Base-by-base conservation (phyloP, 1,139 yeast species). In the Kodamaea alishanica region DNA sequence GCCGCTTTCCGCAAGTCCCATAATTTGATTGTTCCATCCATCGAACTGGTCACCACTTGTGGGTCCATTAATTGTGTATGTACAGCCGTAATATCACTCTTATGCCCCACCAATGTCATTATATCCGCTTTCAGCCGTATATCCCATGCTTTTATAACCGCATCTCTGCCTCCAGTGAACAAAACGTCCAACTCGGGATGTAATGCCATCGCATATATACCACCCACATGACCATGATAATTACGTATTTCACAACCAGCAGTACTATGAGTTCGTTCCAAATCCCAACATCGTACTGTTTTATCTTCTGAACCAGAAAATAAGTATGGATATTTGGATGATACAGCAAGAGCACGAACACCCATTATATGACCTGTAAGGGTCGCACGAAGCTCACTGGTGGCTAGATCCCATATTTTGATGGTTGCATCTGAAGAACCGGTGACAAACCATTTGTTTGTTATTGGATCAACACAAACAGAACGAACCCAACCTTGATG, bases 241-340 rank as follows among this genome's bases (percentile, higher is more conserved):
- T 89, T 88, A 40, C 97, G 69, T 10, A 89, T 78, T 47, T 68
- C 73, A 46, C 73, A 66, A 5, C 77, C 77, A 24, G 66, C 58
- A 1, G 63, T 50, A 1, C 87, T 81, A 51, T 79, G 78, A 50
- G 92, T 87, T 52, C 82, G 77, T 59, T 92, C 97, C 51, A 94
- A 68, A 64, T 94, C 98, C 97, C 97, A 94, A 61, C 97, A 90
- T 54, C 89, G 79, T n/a, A 89, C 88, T 29, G 89, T 76, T 58
- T 90, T 90, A 61, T 94, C 99, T 56, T 92, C 97, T 28, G 96
- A 86, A 24, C 94, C 94, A 8, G 94, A 80, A 56, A 89, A 94
- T 64, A 94, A 67, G 59, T 92, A 92, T 0, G 97, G 97, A 53
- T 80, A 88, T 41, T 85, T 67, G 3, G 73, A 64, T 0, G 96